A percentile compares a stretch with the other conserved stretches of the same genome.
phyloP scores from a whole-genome alignment of 2,329 filamentous ascomycete species.

The Ophiostoma piceae region DNA sequence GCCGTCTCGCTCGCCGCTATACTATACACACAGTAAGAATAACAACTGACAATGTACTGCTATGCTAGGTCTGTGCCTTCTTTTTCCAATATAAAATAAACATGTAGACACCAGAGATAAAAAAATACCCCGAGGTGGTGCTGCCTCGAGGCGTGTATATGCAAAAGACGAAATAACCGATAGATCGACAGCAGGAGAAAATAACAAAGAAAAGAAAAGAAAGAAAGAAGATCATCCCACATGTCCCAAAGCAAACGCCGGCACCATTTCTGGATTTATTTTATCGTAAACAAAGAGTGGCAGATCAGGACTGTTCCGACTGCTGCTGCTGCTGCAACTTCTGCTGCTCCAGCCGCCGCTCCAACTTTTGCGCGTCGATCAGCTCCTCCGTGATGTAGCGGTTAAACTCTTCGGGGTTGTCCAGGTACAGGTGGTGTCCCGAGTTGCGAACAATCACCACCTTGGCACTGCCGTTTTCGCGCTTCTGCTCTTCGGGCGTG shows the following conservation, averaged over 20 bases:
- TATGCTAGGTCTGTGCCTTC: background rate
- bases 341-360: conserved; percentile 25
- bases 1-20: background rate
- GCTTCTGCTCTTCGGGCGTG: conserved; percentile 60
- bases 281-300: background rate
- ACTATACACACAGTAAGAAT: background rate
- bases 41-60: background rate
- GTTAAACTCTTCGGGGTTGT: conserved; percentile 57
- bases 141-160: conserved; percentile 1
- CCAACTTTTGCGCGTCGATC: conserved; percentile 42
- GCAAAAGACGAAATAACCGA: background rate
- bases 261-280: conserved; percentile 4
- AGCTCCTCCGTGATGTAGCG: conserved; percentile 48
- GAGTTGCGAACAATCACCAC: conserved; percentile 67
- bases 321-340: conserved; percentile 4
- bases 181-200: background rate
- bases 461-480: conserved; percentile 75
- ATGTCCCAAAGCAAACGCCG: conserved; percentile 12
- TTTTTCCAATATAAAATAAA: conserved; percentile 1
- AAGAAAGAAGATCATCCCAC: background rate
- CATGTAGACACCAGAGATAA: background rate
- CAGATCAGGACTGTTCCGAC: background rate
- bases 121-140: background rate
- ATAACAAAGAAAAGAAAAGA: background rate
- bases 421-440: conserved; percentile 56